Evolutionary conservation across 1,284 basidiomycete species (phyloP).

Genomic region (Fomitiporia mediterranea): DNA sequence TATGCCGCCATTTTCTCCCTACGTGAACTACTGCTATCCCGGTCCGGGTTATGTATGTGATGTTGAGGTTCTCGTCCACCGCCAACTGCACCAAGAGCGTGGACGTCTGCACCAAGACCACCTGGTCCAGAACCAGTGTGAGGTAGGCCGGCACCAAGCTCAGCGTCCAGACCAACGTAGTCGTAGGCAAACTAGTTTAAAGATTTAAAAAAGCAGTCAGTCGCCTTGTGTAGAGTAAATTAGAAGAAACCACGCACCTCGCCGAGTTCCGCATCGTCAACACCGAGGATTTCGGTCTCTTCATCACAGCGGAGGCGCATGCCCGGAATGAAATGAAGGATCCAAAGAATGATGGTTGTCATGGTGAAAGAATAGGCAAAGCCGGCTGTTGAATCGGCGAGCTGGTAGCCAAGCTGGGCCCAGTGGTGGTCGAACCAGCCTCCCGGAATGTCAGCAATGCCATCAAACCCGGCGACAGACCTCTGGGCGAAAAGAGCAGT

Average conservation of each 20-base stretch:
- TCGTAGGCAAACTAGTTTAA: slow-evolving; percentile 77
- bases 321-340: slow-evolving; percentile 90
- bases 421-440: slow-evolving; percentile 91
- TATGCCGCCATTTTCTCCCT: not conserved
- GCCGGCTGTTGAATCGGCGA: slow-evolving; percentile 76
- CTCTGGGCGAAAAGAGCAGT: slow-evolving; percentile 88
- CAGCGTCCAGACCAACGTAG: slow-evolving; percentile 73
- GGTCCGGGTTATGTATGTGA: not conserved
- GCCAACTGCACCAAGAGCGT: slow-evolving; percentile 20
- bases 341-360: slow-evolving; percentile 86
- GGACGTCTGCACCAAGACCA: slow-evolving; percentile 19
- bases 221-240: not conserved
- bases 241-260: slow-evolving; percentile 39
- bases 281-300: slow-evolving; percentile 86
- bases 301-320: slow-evolving; percentile 76
- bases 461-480: slow-evolving; percentile 83
- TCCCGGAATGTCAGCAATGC: slow-evolving; percentile 65
- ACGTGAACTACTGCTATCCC: slow-evolving; percentile 8
- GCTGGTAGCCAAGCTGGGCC: slow-evolving; percentile 82
- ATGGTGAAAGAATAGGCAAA: slow-evolving; percentile 78
- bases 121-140: slow-evolving; percentile 20
- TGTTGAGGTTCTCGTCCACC: slow-evolving; percentile 28
- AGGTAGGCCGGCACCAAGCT: slow-evolving; percentile 31
- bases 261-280: slow-evolving; percentile 92
- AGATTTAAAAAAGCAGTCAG: not conserved